Conservation (phyloP, 1,139 yeast genomes). For the Protomyces arabidopsidicola region DNA sequence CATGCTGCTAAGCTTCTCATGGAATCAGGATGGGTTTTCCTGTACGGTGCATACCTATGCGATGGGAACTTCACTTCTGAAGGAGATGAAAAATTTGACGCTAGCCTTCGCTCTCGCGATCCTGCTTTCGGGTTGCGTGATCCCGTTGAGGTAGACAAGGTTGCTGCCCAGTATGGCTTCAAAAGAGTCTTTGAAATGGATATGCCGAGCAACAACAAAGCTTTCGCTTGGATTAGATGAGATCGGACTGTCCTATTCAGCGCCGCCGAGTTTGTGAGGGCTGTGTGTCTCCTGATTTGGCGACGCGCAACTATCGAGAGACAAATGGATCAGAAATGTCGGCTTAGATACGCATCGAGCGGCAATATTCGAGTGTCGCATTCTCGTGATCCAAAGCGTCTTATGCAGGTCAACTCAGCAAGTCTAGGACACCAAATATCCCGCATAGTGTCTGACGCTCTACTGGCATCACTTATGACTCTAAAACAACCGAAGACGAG, state of each 20-base stretch:
- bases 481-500: too few relatives aligned
- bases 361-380: too few relatives aligned
- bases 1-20: slow-evolving; percentile 1
- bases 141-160: slow-evolving; percentile 1
- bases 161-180: slow-evolving; percentile 5
- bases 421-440: too few relatives aligned
- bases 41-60: slow-evolving; percentile 20
- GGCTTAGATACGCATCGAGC: too few relatives aligned
- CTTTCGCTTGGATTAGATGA: slow-evolving; percentile 9
- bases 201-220: slow-evolving; percentile 8
- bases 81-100: slow-evolving; percentile 4
- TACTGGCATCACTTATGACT: too few relatives aligned
- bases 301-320: background rate
- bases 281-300: background rate
- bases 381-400: too few relatives aligned
- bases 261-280: too few relatives aligned
- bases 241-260: too few relatives aligned
- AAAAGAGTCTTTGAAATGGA: background rate
- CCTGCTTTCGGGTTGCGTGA: slow-evolving; percentile 11
- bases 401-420: too few relatives aligned
- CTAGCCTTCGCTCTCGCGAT: slow-evolving; percentile 6
- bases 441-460: too few relatives aligned
- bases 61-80: slow-evolving; percentile 9
- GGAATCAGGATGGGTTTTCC: background rate
- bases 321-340: too few relatives aligned